Percentiles rank a stretch among this genome's conserved stretches.
Conservation (phyloP, 805 yeast species). For the Nakazawaea wyomingensis region DNA sequence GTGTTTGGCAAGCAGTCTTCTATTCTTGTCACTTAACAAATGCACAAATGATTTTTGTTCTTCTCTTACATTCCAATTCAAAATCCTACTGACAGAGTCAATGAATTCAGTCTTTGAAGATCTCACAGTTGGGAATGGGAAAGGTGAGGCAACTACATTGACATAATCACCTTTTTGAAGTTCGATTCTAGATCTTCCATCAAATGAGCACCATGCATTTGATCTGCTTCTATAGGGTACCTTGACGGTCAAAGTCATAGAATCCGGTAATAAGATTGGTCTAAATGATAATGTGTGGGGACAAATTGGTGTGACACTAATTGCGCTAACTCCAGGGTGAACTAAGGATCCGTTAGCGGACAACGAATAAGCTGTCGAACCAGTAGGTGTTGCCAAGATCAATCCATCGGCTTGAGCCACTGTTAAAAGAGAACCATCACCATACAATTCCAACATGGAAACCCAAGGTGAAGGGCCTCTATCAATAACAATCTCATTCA, state of each 20-base stretch:
- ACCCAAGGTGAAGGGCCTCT: slow-evolving; percentile 93
- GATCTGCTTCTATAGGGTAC: slow-evolving; percentile 77
- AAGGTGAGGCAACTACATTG: slow-evolving; percentile 78
- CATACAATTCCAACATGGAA: slow-evolving; percentile 83
- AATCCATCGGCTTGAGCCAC: slow-evolving; percentile 93
- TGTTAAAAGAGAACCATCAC: slow-evolving; percentile 79
- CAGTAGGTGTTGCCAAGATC: slow-evolving; percentile 91
- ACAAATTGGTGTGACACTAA: slow-evolving; percentile 91
- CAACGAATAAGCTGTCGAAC: slow-evolving; percentile 92
- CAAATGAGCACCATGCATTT: slow-evolving; percentile 96
- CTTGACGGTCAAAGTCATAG: slow-evolving; percentile 78
- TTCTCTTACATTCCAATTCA: slow-evolving; percentile 93
- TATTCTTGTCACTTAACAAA: slow-evolving; percentile 51
- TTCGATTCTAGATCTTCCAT: slow-evolving; percentile 86
- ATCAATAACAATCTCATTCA: slow-evolving; percentile 87
- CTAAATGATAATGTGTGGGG: slow-evolving; percentile 93
- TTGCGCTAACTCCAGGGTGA: slow-evolving; percentile 90
- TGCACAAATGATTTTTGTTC: slow-evolving; percentile 78
- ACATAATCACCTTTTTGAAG: slow-evolving; percentile 79
- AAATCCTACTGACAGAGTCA: slow-evolving; percentile 76
- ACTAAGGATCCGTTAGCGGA: slow-evolving; percentile 95
- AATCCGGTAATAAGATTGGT: slow-evolving; percentile 88
- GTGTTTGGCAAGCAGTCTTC: slow-evolving; percentile 31
- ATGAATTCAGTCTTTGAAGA: slow-evolving; percentile 71
- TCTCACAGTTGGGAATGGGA: slow-evolving; percentile 90